Evolutionary conservation across 805 yeast species (phyloP), one percentile per base, ranked within the genome.

Genomic region (Candida ponderosae): DNA sequence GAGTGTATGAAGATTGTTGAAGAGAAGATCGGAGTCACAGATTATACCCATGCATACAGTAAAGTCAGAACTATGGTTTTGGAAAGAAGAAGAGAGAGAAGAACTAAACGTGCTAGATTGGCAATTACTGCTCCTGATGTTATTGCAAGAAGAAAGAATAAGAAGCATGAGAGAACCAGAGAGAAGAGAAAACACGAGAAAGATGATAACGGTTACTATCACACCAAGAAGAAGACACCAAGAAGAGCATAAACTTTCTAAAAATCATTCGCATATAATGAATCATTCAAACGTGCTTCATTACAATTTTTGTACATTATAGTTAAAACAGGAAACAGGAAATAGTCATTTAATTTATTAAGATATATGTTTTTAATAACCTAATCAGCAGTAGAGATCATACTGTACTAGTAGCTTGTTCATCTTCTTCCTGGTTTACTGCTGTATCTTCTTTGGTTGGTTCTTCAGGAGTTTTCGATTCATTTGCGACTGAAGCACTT

Each of bases 71-170:
- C 70, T 44, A 50, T 51, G 15, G 80, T 89, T 18, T 61, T 59
- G 21, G 63, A 65, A 27, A 74, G 86, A 57, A 74, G 97, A 51
- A 71, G 72, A 40, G 94, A 86, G 34, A 76, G 97, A 59, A 77
- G 70, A 53, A 72, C 83, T 0, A 81, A 79, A 53, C 70, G 88
- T 40, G 82, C 95, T 0, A 79, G 82, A 40, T 62, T 86, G 54
- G 82, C 87, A 3, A 68, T 89, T 10, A 72, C 70, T 17, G 83
- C 81, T 4, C 97, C 97, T 1, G 95, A 82, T 14, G 60, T 73
- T 31, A 80, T 86, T n/a, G 93, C 96, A 2, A 73, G 71, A 46
- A 75, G 84, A 57, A 85, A 82, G 62, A 53, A 85, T 51, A 80
- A 69, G 60, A 85, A 83, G 57, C 94, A 89, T 62, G 76, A 70